phyloP scores from a whole-genome alignment of 768 basidiomycete genomes.

The Hericium erinaceus region DNA sequence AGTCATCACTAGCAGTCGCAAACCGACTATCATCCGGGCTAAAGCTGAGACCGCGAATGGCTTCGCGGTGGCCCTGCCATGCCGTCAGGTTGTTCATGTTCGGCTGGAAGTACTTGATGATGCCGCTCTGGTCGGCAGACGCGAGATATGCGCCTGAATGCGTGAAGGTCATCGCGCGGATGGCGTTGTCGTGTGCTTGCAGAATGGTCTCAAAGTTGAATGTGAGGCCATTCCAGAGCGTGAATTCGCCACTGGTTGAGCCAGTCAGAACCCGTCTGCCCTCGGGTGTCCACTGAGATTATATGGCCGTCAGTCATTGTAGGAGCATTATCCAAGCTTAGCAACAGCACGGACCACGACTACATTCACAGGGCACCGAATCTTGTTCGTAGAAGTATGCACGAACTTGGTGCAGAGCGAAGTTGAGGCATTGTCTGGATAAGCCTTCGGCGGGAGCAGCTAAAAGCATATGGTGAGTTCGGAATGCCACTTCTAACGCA shows the following conservation, averaged over 20 bases:
- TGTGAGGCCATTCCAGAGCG: conserved; percentile 96
- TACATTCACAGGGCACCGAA: conserved; percentile 92
- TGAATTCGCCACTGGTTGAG: conserved; percentile 95
- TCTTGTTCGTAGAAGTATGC: conserved; percentile 98
- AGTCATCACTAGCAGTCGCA: conserved; percentile 93
- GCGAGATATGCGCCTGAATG: conserved; percentile 91
- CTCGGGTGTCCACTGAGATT: conserved; percentile 94
- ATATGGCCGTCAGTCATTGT: no score
- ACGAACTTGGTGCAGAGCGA: conserved; percentile 96
- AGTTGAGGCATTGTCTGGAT: conserved; percentile 83
- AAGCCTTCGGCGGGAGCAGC: conserved; percentile 92
- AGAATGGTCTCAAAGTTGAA: conserved; percentile 99
- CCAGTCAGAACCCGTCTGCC: conserved; percentile 89
- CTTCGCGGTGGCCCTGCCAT: conserved; percentile 93
- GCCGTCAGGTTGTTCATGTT: conserved; percentile 98
- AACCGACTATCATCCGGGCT: conserved; percentile 88
- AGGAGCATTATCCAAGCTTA: no score
- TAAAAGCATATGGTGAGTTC: conserved; percentile 23
- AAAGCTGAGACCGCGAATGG: conserved; percentile 85
- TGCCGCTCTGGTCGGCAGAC: conserved; percentile 85
- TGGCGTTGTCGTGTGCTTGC: conserved; percentile 95
- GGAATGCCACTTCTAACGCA: conserved; percentile 17
- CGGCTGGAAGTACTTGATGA: conserved; percentile 98
- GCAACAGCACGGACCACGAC: conserved; percentile 86
- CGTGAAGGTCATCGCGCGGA: conserved; percentile 83